Conservation (phyloP, 2,329 filamentous ascomycete species). For the Fusarium tuaranense region DNA sequence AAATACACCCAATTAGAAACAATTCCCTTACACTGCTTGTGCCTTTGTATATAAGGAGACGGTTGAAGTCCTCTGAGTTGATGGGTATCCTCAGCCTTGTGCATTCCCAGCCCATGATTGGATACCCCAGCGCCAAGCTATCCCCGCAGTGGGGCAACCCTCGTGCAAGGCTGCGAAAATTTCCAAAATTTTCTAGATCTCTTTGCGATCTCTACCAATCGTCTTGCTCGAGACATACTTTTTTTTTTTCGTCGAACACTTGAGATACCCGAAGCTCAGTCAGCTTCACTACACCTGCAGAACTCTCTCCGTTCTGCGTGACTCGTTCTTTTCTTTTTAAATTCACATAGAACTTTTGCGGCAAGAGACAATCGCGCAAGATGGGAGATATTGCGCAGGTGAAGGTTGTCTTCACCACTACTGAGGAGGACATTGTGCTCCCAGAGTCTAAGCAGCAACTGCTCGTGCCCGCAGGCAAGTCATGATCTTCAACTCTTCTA, state of each 20-base stretch:
- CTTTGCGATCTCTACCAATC: slow-evolving; percentile 27
- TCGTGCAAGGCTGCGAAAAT: slow-evolving; percentile 43
- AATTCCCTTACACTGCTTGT: neutral
- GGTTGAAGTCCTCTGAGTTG: neutral
- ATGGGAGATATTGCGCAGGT: slow-evolving; percentile 65
- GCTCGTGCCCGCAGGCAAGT: slow-evolving; percentile 69
- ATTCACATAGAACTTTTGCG: neutral
- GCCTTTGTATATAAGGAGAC: neutral
- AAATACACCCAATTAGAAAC: neutral
- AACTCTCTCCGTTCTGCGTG: neutral
- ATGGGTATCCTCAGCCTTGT: slow-evolving; percentile 37
- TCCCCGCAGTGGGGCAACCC: slow-evolving; percentile 39
- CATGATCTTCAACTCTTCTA: neutral
- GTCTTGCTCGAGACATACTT: slow-evolving; percentile 12
- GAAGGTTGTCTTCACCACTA: slow-evolving; percentile 76
- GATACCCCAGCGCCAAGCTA: neutral
- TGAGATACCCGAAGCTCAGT: slow-evolving; percentile 31
- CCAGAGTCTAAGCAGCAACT: slow-evolving; percentile 72
- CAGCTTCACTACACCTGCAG: slow-evolving; percentile 18
- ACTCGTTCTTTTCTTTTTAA: neutral
- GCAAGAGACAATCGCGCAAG: slow-evolving; percentile 11
- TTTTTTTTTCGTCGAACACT: slow-evolving; percentile 4
- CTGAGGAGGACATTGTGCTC: slow-evolving; percentile 70
- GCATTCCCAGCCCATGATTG: slow-evolving; percentile 3
- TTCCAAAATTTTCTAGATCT: slow-evolving; percentile 44